phyloP scores from a whole-genome alignment of 2,329 filamentous ascomycete species.

The Pseudocercospora crystallina region DNA sequence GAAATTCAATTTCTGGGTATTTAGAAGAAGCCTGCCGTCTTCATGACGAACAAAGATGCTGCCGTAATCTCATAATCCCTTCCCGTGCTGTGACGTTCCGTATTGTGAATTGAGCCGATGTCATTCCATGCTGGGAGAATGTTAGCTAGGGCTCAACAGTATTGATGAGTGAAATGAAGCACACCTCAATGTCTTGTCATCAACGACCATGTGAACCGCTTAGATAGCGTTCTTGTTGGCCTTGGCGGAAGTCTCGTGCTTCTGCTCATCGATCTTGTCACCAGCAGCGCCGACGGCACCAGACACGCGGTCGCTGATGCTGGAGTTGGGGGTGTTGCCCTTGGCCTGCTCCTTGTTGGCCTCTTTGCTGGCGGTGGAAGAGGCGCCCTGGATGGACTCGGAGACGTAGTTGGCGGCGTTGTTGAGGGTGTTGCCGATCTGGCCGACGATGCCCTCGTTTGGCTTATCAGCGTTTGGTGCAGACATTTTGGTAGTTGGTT shows the following conservation, averaged over 20 bases:
- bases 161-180: background rate
- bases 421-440: conserved; percentile 39
- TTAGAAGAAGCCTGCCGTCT: conserved; percentile 2
- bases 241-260: conserved; percentile 51
- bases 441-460: conserved; percentile 46
- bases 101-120: background rate
- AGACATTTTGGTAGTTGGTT: conserved; percentile 40
- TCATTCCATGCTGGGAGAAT: background rate
- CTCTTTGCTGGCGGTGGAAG: conserved; percentile 63
- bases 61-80: conserved; percentile 6
- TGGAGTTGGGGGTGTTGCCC: conserved; percentile 59
- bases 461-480: conserved; percentile 45
- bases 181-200: background rate
- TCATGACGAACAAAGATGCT: conserved; percentile 6
- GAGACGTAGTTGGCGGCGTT: conserved; percentile 69
- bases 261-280: conserved; percentile 56
- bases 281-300: conserved; percentile 53
- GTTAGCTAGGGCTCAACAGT: background rate
- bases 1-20: conserved; percentile 13
- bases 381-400: conserved; percentile 60
- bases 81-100: conserved; percentile 1
- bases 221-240: conserved; percentile 48
- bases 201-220: background rate
- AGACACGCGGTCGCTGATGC: conserved; percentile 54
- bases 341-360: conserved; percentile 61